Base-by-base conservation (phyloP, 2,329 filamentous ascomycete genomes). In the Cladosporium oxysporum region DNA sequence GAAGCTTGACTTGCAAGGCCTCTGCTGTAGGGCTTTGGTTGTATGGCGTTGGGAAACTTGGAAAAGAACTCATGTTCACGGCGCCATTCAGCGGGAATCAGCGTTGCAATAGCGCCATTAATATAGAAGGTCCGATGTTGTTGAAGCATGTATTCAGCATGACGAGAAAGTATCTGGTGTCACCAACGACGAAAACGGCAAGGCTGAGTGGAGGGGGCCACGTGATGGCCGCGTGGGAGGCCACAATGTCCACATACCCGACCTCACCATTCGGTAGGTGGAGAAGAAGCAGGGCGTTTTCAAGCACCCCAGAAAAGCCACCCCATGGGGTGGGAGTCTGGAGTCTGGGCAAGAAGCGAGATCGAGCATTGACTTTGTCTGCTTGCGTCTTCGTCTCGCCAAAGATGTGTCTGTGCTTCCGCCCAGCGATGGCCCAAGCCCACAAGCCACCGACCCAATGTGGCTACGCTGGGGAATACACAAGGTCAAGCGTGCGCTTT, bases 291-390 rank as follows among this genome's bases (percentile, higher is more conserved):
- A 41, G 29, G 10, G 1, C 1, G 23, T 21, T 28, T 10, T 18
- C 53, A 58, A 33, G 21, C 33, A 37, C 55, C 55, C 55, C 55
- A 55, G 52, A 12, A 55, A 55, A 55, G 52, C 52, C 52, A 21
- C 52, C 52, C 52, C 52, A 58, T 58, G 55, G 55, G 55, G 49
- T 47, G 41, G 41, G 52, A 33, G 52, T 31, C 55, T 58, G 41
- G 52, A 33, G 52, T 31, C 55, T 58, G 55, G 21, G 21, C 55
- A 2, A 10, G 52, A 26, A 14, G 21, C 55, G 55, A 58, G 55
- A 58, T 33, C 14, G 23, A 18, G 14, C 16, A 41, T 41, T 58
- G 55, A 58, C 31, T 58, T 58, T 28, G 31, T 41, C 29, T 33
- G 1, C 14, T 23, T 23, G 18, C 52, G 41, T 33, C 31, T 23